Evolutionary conservation across 2,329 filamentous ascomycete genomes (phyloP).

Genomic region (Chaetothyriales sp.): DNA sequence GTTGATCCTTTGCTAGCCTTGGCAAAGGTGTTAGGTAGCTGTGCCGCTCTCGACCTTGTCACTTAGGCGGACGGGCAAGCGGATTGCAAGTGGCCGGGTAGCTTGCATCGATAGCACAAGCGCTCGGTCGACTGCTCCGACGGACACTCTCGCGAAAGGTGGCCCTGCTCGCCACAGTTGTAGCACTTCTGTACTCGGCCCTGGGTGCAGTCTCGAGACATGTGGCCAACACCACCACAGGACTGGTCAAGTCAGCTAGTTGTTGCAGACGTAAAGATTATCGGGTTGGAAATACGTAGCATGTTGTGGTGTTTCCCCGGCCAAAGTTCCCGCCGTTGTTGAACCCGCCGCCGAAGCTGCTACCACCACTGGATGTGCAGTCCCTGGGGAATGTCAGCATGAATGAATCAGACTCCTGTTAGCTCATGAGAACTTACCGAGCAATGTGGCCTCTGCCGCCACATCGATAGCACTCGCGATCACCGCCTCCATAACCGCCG

Average conservation of each 20-base stretch:
- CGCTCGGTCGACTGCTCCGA: constrained; percentile 83
- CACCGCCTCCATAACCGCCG: constrained; percentile 34
- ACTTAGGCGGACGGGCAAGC: constrained; percentile 57
- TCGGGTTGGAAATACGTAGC: constrained; percentile 48
- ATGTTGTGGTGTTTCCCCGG: constrained; percentile 51
- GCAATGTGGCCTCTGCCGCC: constrained; percentile 93
- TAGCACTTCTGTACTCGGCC: constrained; percentile 84
- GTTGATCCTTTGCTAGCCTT: background rate
- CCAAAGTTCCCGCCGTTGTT: constrained; percentile 34
- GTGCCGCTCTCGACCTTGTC: constrained; percentile 19
- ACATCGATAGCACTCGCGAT: constrained; percentile 86
- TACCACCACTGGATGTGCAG: constrained; percentile 37
- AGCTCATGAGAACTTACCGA: constrained; percentile 23
- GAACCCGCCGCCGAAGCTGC: constrained; percentile 30
- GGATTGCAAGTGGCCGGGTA: constrained; percentile 76
- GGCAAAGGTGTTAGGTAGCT: background rate
- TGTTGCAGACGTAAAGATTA: background rate
- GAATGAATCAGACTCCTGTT: background rate
- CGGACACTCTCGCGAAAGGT: constrained; percentile 90
- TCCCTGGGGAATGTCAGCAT: constrained; percentile 19
- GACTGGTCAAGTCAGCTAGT: constrained; percentile 23
- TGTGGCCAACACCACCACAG: constrained; percentile 91
- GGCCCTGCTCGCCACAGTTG: constrained; percentile 64
- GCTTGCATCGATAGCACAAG: constrained; percentile 91
- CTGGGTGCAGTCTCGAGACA: constrained; percentile 78